A percentile compares a stretch with the other conserved stretches of the same genome.
Conservation (phyloP, 331 rosid species). For the Quercus tomentella region DNA sequence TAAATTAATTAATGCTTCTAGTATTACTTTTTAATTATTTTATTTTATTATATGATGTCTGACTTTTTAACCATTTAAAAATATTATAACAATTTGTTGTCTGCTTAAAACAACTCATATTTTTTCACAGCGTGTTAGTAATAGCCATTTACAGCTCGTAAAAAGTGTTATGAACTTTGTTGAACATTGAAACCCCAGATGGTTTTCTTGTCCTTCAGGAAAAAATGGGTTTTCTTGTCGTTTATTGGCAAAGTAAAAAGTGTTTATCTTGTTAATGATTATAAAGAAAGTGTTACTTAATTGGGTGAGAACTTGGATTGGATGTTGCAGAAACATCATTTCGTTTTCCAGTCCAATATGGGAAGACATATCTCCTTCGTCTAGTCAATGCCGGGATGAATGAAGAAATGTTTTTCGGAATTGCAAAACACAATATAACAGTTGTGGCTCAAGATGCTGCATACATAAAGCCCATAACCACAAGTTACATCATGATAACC, state of each 20-base stretch:
- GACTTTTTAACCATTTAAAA: too few relatives aligned
- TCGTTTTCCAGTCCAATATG: constrained; percentile 2
- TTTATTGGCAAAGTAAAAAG: neutral
- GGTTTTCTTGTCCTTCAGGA: too few relatives aligned
- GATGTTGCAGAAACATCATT: neutral
- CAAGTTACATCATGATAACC: constrained; percentile 15
- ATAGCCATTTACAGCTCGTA: too few relatives aligned
- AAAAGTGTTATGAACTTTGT: too few relatives aligned
- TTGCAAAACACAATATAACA: constrained; percentile 10
- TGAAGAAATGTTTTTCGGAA: constrained; percentile 20
- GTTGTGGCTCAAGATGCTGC: constrained; percentile 14
- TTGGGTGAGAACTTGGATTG: neutral
- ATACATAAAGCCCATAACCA: constrained; percentile 7
- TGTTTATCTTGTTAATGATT: neutral
- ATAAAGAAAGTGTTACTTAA: neutral
- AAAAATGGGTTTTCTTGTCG: neutral
- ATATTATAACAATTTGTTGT: too few relatives aligned
- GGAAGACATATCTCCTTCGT: constrained; percentile 20
- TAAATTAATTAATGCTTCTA: too few relatives aligned
- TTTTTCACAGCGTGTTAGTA: too few relatives aligned
- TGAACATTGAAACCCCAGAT: too few relatives aligned
- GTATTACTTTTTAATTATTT: too few relatives aligned
- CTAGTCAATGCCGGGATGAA: constrained; percentile 7
- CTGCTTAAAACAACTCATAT: too few relatives aligned
- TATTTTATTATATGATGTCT: too few relatives aligned